Evolutionary conservation across 257 asterid species (phyloP).

Genomic region (Perilla frutescens): DNA sequence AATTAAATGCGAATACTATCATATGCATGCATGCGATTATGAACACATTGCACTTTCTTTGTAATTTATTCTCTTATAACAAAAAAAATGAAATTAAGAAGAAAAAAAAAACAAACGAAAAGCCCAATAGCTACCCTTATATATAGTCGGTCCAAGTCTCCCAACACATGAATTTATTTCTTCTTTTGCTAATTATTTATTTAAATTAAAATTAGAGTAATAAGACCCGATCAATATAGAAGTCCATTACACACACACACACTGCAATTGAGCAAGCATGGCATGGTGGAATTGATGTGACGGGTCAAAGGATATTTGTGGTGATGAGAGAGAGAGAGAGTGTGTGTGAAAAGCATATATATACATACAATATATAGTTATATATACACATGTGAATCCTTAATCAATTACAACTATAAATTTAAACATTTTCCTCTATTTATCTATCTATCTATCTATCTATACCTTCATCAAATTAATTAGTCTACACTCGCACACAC

Average conservation of each 20-base stretch:
- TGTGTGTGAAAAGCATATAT: neutral
- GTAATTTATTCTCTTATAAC: no score
- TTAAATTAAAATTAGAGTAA: neutral
- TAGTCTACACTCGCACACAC: no score
- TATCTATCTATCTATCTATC: neutral
- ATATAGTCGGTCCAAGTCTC: no score
- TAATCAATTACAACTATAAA: neutral
- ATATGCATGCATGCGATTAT: no score
- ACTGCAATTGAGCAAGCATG: neutral
- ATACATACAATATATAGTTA: neutral
- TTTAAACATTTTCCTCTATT: neutral
- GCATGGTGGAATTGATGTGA: slow-evolving; percentile 35
- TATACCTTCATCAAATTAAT: no score
- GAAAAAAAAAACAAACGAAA: no score
- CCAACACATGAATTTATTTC: neutral
- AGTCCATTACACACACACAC: neutral
- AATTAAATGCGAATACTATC: no score
- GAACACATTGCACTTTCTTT: no score
- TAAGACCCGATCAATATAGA: neutral
- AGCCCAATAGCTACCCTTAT: no score
- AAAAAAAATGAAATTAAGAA: no score
- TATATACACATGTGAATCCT: neutral
- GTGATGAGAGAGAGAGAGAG: neutral
- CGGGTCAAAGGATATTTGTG: slow-evolving; percentile 45
- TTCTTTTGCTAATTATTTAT: neutral